A percentile compares a stretch with the other conserved stretches of the same genome.
Conservation (phyloP, 2,329 filamentous ascomycete species). For the Chaetoscypha palmicola region DNA sequence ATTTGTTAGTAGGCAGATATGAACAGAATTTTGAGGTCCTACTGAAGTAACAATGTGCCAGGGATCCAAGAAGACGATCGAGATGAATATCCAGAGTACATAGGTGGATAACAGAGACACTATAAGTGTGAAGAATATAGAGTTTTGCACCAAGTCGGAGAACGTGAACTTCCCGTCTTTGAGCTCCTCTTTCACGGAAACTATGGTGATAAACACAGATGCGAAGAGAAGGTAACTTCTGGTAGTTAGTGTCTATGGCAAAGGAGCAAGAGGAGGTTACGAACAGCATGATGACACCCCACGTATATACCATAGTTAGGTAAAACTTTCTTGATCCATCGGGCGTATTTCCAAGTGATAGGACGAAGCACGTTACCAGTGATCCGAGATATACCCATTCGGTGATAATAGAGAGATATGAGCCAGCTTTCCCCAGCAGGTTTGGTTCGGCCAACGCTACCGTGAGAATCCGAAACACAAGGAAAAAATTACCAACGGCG, state of each 20-base stretch:
- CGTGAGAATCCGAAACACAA: slow-evolving; percentile 58
- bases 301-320: slow-evolving; percentile 91
- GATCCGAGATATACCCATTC: slow-evolving; percentile 91
- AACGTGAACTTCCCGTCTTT: slow-evolving; percentile 57
- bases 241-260: background rate
- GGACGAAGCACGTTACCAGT: slow-evolving; percentile 85
- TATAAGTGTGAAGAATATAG: slow-evolving; percentile 85
- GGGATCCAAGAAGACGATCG: slow-evolving; percentile 87
- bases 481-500: slow-evolving; percentile 40
- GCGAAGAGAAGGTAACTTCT: slow-evolving; percentile 80
- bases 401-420: slow-evolving; percentile 79
- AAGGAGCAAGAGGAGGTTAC: slow-evolving; percentile 26
- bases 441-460: slow-evolving; percentile 63
- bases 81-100: slow-evolving; percentile 82
- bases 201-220: slow-evolving; percentile 83
- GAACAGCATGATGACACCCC: slow-evolving; percentile 85
- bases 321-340: slow-evolving; percentile 89
- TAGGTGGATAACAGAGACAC: slow-evolving; percentile 88
- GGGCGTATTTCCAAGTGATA: slow-evolving; percentile 86
- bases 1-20: background rate
- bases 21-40: background rate
- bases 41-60: slow-evolving; percentile 91
- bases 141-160: slow-evolving; percentile 69
- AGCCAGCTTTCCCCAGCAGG: slow-evolving; percentile 68
- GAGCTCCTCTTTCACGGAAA: slow-evolving; percentile 68